These are phyloP conservation scores for Barbarea vulgaris DNA, from an alignment of 345 rosid genomes.

Conservation along the genomic window DNA sequence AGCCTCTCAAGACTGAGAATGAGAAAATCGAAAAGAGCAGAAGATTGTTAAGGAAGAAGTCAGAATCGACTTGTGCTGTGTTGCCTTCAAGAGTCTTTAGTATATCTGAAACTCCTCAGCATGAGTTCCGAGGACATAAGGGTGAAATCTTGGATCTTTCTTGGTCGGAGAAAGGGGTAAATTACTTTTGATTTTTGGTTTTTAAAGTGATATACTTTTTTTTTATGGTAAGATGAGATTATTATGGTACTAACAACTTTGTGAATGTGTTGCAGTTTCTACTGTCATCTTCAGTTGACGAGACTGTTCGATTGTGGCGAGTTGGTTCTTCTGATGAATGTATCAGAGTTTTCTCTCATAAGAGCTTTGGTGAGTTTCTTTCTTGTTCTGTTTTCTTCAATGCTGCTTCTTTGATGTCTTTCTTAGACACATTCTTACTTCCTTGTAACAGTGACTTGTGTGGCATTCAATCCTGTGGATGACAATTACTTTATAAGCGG, in stretches of 20 bases:
- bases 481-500: conserved; percentile 67
- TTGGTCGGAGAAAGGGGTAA: conserved; percentile 81
- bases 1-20: conserved; percentile 48
- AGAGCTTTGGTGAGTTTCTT: conserved; percentile 56
- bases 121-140: conserved; percentile 66
- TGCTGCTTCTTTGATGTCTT: neutral
- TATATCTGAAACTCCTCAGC: conserved; percentile 66
- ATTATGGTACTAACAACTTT: conserved; percentile 17
- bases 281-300: conserved; percentile 68
- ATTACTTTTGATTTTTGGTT: neutral
- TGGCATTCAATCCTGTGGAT: conserved; percentile 64
- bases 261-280: conserved; percentile 50
- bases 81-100: conserved; percentile 65
- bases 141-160: conserved; percentile 77
- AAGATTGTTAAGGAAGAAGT: conserved; percentile 45
- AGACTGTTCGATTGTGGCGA: conserved; percentile 68
- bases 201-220: neutral
- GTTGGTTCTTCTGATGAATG: conserved; percentile 58
- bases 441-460: conserved; percentile 57
- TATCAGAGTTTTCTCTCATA: conserved; percentile 61
- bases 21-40: conserved; percentile 48
- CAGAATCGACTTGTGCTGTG: conserved; percentile 63
- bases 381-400: neutral
- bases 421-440: neutral
- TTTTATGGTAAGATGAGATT: neutral